Percentiles rank a stretch among this genome's conserved stretches.
These are phyloP conservation scores for Mesembryanthemum crystallinum DNA, from an alignment of 148 eudicot species.

Conservation along the genomic window DNA sequence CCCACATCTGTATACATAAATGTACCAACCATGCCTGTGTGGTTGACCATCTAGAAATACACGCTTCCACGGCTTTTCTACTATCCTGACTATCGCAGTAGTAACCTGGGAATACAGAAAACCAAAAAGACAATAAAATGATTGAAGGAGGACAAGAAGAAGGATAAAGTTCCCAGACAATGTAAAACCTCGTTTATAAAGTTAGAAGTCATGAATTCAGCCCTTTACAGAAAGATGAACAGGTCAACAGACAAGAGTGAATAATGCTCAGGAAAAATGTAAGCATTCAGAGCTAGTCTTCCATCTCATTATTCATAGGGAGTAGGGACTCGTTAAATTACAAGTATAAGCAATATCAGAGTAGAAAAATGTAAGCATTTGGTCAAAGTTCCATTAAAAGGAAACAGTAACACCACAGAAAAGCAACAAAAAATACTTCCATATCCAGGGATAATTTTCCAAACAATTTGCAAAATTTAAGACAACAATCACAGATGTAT, in stretches of 20 bases:
- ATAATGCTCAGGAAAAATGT: not conserved
- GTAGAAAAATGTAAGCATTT: not conserved
- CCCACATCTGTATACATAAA: not conserved
- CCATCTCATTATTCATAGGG: not conserved
- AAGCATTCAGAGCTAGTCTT: not conserved
- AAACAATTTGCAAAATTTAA: not conserved
- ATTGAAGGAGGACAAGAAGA: too few species aligned
- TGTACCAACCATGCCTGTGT: constrained; percentile 75
- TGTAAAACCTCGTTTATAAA: too few species aligned
- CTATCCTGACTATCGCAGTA: constrained; percentile 67
- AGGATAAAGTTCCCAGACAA: not conserved
- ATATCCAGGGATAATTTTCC: not conserved
- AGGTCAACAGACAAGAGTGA: not conserved
- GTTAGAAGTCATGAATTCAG: not conserved
- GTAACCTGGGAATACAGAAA: constrained; percentile 54
- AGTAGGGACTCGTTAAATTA: not conserved
- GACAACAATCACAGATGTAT: not conserved
- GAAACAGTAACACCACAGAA: not conserved
- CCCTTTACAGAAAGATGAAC: not conserved
- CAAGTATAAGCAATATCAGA: not conserved
- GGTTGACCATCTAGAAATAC: constrained; percentile 61
- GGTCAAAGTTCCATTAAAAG: not conserved
- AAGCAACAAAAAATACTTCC: not conserved
- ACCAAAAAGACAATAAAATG: not conserved
- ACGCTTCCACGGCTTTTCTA: constrained; percentile 96